Base-by-base conservation (phyloP, 306 rosid species). In the Calophaca sinica region DNA sequence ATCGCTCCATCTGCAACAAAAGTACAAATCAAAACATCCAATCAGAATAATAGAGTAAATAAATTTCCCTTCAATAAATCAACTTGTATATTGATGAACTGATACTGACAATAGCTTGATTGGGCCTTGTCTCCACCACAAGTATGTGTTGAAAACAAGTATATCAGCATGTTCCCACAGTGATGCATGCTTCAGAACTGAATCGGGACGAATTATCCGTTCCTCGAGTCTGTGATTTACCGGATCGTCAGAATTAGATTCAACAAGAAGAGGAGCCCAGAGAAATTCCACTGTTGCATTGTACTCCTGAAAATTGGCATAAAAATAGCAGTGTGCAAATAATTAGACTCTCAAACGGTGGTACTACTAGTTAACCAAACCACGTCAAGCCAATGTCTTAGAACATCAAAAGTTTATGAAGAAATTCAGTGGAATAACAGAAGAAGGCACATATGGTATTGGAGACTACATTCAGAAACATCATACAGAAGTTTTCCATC, bases 111-210 rank as follows among this genome's bases (percentile, higher is more conserved):
- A 76, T 42, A 94, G 92, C 92, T 94, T 94, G 70, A 94, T 97
- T 9, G 97, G 96, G 81, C 99, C 99, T 81, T 94, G 99, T 89
- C 99, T 87, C 99, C 99, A 94, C 99, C 99, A 94, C 85, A 94
- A 84, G 87, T 94, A 94, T 2, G 97, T 82, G 86, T 94, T 94
- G 72, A 94, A 94, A 79, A 92, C 83, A 76, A 94, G 87, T 69
- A 94, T 90, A 81, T 94, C 97, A 78, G 99, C 99, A 68, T 86
- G 87, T 85, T 94, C 87, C 97, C 97, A 94, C 58, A 81, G 49
- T 2, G 88, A 84, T 10, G 96, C 84, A 59, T 94, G 98, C 85
- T 78, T 92, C 53, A 94, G 92, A 78, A 94, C 89, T 26, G 98
- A 77, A 84, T 94, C 99, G 0, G 99, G 99, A 71, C 92, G 93